phyloP scores from a whole-genome alignment of 2,329 filamentous ascomycete species.

The Trichoderma asperellum region DNA sequence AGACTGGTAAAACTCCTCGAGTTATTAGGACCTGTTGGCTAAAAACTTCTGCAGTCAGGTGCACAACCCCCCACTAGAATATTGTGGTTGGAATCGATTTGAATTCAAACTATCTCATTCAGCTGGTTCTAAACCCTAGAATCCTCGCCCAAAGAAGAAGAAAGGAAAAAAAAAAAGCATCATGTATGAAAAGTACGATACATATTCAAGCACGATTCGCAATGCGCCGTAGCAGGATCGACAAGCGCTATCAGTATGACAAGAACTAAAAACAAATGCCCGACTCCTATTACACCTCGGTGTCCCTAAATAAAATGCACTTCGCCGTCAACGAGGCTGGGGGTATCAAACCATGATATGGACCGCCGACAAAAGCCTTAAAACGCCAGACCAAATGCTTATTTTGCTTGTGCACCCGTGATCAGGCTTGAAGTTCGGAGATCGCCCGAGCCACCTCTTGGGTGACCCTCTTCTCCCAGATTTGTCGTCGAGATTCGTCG shows the following conservation, averaged over 20 bases:
- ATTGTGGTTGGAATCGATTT: slow-evolving; percentile 1
- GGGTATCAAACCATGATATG: slow-evolving; percentile 31
- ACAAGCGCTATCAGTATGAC: slow-evolving; percentile 25
- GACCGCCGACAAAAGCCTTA: slow-evolving; percentile 29
- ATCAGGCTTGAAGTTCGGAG: slow-evolving; percentile 56
- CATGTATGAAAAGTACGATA: slow-evolving; percentile 25
- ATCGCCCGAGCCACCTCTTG: slow-evolving; percentile 80
- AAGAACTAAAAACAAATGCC: slow-evolving; percentile 28
- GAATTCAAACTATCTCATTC: neutral
- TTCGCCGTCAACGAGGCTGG: slow-evolving; percentile 28
- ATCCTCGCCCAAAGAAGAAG: slow-evolving; percentile 18
- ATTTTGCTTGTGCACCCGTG: slow-evolving; percentile 30
- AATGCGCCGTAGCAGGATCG: slow-evolving; percentile 21
- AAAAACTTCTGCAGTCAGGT: slow-evolving; percentile 28
- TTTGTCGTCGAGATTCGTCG: slow-evolving; percentile 65
- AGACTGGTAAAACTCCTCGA: slow-evolving; percentile 29
- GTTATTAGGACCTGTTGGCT: slow-evolving; percentile 29
- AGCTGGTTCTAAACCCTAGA: slow-evolving; percentile 28
- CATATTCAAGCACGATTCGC: slow-evolving; percentile 28
- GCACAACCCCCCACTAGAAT: slow-evolving; percentile 1
- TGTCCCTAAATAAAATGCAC: slow-evolving; percentile 28
- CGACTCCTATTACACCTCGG: slow-evolving; percentile 30
- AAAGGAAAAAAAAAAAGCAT: neutral
- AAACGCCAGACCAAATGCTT: slow-evolving; percentile 30
- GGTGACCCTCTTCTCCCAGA: slow-evolving; percentile 76